Percentiles rank a stretch among this genome's conserved stretches.
phyloP scores from a whole-genome alignment of 805 yeast genomes.

The Kurtzmaniella cleridarum region DNA sequence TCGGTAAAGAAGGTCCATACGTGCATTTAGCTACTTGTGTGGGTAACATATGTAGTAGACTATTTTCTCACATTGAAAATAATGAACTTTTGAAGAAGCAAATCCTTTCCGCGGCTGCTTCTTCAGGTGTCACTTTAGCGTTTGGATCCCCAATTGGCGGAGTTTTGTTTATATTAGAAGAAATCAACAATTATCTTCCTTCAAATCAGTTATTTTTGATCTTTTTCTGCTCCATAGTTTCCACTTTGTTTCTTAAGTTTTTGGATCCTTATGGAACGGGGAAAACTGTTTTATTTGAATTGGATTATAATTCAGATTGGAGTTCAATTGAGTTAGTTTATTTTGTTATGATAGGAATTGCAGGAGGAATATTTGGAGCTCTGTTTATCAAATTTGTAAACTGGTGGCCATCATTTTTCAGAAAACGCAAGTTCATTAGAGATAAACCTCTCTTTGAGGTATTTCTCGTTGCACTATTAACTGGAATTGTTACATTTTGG shows the following conservation, averaged over 20 bases:
- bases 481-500: constrained; percentile 43
- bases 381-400: constrained; percentile 39
- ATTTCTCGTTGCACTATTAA: constrained; percentile 35
- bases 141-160: constrained; percentile 61
- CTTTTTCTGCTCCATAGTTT: constrained; percentile 51
- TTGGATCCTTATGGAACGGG: constrained; percentile 58
- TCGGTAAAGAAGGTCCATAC: constrained; percentile 61
- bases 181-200: constrained; percentile 50
- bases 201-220: constrained; percentile 49
- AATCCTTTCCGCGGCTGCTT: constrained; percentile 50
- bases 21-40: constrained; percentile 57
- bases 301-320: constrained; percentile 49
- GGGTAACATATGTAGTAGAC: constrained; percentile 48
- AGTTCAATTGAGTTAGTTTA: constrained; percentile 40
- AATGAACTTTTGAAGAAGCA: constrained; percentile 50
- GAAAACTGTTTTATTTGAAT: constrained; percentile 50
- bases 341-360: constrained; percentile 43
- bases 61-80: constrained; percentile 38
- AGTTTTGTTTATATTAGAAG: constrained; percentile 51
- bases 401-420: constrained; percentile 42
- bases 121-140: constrained; percentile 57
- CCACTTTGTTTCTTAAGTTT: constrained; percentile 47
- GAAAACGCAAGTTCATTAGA: constrained; percentile 26
- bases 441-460: constrained; percentile 42
- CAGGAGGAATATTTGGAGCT: constrained; percentile 54